phyloP scores from a whole-genome alignment of 805 yeast genomes.

The Kodamaea jinghongensis region DNA sequence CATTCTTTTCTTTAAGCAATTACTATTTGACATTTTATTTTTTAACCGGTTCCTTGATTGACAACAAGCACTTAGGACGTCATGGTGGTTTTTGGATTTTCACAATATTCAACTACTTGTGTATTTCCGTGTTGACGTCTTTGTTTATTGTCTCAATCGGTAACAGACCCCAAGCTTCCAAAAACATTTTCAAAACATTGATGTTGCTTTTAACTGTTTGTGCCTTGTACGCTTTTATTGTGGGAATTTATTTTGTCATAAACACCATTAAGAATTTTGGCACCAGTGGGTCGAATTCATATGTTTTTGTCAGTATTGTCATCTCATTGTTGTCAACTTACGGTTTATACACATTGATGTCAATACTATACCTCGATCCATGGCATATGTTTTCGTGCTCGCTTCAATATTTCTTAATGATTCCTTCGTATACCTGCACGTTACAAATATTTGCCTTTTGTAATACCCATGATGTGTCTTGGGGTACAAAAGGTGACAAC shows the following conservation, averaged over 20 bases:
- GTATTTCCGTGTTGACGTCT: constrained; percentile 79
- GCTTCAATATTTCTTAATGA: constrained; percentile 79
- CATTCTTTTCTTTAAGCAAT: constrained; percentile 27
- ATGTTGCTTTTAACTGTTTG: constrained; percentile 74
- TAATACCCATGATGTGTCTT: constrained; percentile 95
- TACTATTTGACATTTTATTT: constrained; percentile 28
- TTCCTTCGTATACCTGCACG: constrained; percentile 90
- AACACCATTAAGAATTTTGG: constrained; percentile 45
- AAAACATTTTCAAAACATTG: constrained; percentile 66
- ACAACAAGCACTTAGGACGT: constrained; percentile 47
- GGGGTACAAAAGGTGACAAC: constrained; percentile 98
- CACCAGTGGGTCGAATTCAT: constrained; percentile 40
- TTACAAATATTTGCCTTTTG: constrained; percentile 95
- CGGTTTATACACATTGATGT: constrained; percentile 81
- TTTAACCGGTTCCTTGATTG: constrained; percentile 69
- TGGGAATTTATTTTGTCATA: constrained; percentile 79
- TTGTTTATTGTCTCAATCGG: constrained; percentile 94
- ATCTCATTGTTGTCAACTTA: constrained; percentile 87
- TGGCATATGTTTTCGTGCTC: constrained; percentile 94
- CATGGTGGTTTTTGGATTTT: constrained; percentile 82
- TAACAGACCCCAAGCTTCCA: constrained; percentile 96
- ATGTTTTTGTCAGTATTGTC: constrained; percentile 70
- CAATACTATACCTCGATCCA: constrained; percentile 85
- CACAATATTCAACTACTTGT: constrained; percentile 80
- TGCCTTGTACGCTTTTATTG: constrained; percentile 74